These are phyloP conservation scores for Coniosporium tulheliwenetii DNA, from an alignment of 2,329 filamentous ascomycete genomes.

Conservation along the genomic window DNA sequence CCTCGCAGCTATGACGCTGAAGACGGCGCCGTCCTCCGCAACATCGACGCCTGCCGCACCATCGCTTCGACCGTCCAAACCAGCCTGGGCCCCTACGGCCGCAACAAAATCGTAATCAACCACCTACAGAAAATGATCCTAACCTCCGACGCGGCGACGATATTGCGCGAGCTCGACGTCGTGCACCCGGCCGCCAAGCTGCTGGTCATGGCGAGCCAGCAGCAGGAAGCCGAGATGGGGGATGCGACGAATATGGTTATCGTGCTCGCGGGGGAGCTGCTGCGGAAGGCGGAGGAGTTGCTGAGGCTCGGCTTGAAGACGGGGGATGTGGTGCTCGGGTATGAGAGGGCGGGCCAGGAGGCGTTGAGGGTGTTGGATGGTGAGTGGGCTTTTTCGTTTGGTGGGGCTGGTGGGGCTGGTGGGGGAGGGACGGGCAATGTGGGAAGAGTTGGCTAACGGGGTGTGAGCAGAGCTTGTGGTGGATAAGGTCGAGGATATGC, in stretches of 20 bases:
- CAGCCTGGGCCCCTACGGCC: constrained; percentile 88
- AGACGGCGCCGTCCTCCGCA: constrained; percentile 95
- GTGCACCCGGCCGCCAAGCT: constrained; percentile 96
- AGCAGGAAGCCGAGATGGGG: constrained; percentile 98
- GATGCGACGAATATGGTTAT: constrained; percentile 98
- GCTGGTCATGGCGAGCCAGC: constrained; percentile 95
- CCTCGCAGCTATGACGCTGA: constrained; percentile 79
- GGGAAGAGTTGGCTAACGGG: background rate
- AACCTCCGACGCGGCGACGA: constrained; percentile 94
- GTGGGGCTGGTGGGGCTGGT: constrained; percentile 2
- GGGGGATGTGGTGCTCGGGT: constrained; percentile 91
- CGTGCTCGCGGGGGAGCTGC: constrained; percentile 80
- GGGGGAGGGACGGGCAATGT: constrained; percentile 1
- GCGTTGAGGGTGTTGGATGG: constrained; percentile 71
- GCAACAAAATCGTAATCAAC: constrained; percentile 99
- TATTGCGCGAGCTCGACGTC: constrained; percentile 92
- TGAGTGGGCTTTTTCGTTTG: constrained; percentile 15
- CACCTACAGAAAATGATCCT: constrained; percentile 99
- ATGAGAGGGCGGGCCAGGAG: constrained; percentile 85
- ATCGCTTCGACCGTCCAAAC: constrained; percentile 95
- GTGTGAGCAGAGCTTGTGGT: constrained; percentile 54
- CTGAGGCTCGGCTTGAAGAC: constrained; percentile 95
- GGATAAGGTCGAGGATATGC: constrained; percentile 77
- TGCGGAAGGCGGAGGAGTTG: constrained; percentile 94
- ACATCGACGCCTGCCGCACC: constrained; percentile 95